Percentiles rank a stretch among this genome's conserved stretches.
phyloP scores from a whole-genome alignment of 805 yeast genomes.

The Yarrowia phangngaensis region DNA sequence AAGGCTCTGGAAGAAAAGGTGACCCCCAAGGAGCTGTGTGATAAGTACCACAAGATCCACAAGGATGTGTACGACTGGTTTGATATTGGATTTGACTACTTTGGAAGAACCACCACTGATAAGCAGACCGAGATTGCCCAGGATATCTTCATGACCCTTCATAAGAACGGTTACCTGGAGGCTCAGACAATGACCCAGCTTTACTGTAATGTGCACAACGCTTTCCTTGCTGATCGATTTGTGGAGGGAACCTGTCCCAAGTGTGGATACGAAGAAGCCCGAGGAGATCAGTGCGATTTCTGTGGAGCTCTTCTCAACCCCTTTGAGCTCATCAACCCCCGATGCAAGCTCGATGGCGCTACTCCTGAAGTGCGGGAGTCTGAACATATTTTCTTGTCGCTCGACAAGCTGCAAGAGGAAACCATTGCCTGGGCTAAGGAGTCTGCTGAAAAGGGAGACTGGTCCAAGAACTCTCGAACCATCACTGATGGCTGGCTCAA shows the following conservation, averaged over 20 bases:
- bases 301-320: constrained; percentile 91
- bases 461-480: constrained; percentile 89
- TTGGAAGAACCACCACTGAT: constrained; percentile 93
- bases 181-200: constrained; percentile 86
- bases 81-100: constrained; percentile 87
- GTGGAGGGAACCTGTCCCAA: constrained; percentile 98
- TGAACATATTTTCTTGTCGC: constrained; percentile 76
- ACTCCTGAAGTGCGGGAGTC: constrained; percentile 78
- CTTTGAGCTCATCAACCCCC: constrained; percentile 87
- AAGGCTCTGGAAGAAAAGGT: constrained; percentile 93
- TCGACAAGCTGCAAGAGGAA: constrained; percentile 78
- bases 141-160: constrained; percentile 74
- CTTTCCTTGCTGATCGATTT: constrained; percentile 91
- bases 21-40: constrained; percentile 84
- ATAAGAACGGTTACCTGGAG: constrained; percentile 75
- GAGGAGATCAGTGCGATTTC: constrained; percentile 99
- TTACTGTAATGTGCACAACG: constrained; percentile 84
- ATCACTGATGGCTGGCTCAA: constrained; percentile 92
- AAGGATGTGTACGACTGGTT: constrained; percentile 94
- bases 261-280: constrained; percentile 92
- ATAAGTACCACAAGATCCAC: constrained; percentile 83
- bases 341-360: constrained; percentile 86
- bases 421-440: constrained; percentile 67
- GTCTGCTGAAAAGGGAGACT: constrained; percentile 66
- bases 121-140: constrained; percentile 94